Percentiles rank a stretch among this genome's conserved stretches.
These are phyloP conservation scores for Hypoxylon sp. DNA, from an alignment of 2,329 filamentous ascomycete genomes.

Conservation along the genomic window DNA sequence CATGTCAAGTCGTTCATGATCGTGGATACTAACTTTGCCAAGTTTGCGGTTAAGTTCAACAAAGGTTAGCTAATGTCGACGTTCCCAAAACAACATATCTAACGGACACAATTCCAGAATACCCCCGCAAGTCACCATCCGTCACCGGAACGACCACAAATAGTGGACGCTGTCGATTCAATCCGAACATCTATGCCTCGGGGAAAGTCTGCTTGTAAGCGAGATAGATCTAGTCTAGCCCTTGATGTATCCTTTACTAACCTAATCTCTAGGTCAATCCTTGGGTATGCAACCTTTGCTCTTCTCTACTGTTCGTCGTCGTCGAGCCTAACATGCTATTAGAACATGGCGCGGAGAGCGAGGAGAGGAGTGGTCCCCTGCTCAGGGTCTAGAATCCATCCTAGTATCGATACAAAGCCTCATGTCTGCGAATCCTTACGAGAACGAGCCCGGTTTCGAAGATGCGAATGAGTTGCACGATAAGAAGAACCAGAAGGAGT, in stretches of 20 bases:
- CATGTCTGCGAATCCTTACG: conserved; percentile 93
- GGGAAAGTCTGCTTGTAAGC: conserved; percentile 94
- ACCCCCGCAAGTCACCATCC: conserved; percentile 77
- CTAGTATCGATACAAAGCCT: conserved; percentile 96
- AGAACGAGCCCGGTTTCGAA: conserved; percentile 96
- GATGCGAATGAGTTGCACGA: conserved; percentile 77
- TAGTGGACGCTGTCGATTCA: conserved; percentile 88
- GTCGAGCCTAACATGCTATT: conserved; percentile 33
- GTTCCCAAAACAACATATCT: conserved; percentile 19
- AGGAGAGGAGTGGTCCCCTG: conserved; percentile 96
- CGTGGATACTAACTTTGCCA: conserved; percentile 49
- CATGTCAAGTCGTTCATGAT: not conserved
- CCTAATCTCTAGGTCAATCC: conserved; percentile 75
- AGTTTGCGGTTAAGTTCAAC: conserved; percentile 84
- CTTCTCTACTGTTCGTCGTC: conserved; percentile 14
- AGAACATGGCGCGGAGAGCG: conserved; percentile 94
- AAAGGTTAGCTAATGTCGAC: conserved; percentile 68
- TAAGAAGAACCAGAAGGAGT: conserved; percentile 80
- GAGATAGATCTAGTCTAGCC: conserved; percentile 36
- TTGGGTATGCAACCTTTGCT: conserved; percentile 72
- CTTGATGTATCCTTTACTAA: conserved; percentile 29
- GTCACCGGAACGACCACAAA: conserved; percentile 87
- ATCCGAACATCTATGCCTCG: conserved; percentile 93
- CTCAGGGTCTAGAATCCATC: conserved; percentile 94
- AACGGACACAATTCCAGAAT: conserved; percentile 70